Percentiles rank a stretch among this genome's conserved stretches.
These are phyloP conservation scores for Tilletia setariae DNA, from an alignment of 1,284 basidiomycete genomes.

Conservation along the genomic window DNA sequence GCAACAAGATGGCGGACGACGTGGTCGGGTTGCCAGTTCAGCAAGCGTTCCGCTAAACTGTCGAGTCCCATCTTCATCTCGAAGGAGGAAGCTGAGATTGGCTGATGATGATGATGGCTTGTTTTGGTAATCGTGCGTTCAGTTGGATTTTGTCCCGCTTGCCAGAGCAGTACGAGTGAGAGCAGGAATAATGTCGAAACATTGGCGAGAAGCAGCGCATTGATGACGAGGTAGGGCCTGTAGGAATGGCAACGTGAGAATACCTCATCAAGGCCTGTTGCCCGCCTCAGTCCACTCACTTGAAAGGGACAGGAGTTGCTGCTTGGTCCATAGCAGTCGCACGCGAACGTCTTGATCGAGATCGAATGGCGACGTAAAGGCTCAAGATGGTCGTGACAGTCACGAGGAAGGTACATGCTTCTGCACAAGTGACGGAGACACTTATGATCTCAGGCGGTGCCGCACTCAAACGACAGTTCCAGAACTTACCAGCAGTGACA, in stretches of 20 bases:
- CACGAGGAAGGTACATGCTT: too few relatives aligned
- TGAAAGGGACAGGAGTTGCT: not conserved
- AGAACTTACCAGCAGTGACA: too few relatives aligned
- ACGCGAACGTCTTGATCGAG: too few relatives aligned
- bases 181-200: constrained; percentile 1
- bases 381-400: too few relatives aligned
- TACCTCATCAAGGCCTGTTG: not conserved
- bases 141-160: not conserved
- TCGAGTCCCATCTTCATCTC: not conserved
- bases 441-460: too few relatives aligned
- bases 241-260: constrained; percentile 22
- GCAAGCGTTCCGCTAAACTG: not conserved
- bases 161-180: not conserved
- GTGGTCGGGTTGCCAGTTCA: not conserved
- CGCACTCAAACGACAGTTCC: too few relatives aligned
- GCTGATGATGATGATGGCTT: not conserved
- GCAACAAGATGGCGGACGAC: not conserved
- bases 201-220: not conserved
- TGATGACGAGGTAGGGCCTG: not conserved
- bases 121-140: not conserved
- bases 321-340: too few relatives aligned
- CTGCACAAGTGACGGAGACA: too few relatives aligned
- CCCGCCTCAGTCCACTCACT: too few relatives aligned
- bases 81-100: not conserved
- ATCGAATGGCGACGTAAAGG: too few relatives aligned